Conservation (phyloP, 805 yeast species). For the Zygoascus ofunaensis region DNA sequence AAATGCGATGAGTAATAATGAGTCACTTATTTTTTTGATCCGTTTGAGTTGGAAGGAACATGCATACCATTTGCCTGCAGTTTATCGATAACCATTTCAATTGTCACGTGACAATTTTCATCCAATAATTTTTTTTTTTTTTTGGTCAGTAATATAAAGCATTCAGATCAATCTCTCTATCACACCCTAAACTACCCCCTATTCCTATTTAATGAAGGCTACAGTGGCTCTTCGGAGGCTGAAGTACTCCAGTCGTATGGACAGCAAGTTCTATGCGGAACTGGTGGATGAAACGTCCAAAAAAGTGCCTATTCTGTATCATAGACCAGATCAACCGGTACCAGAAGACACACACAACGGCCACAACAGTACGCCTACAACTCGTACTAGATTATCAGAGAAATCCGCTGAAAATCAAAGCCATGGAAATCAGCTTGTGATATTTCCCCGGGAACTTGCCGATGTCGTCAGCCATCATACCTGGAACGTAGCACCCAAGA, state of each 20-base stretch:
- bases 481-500: constrained; percentile 38
- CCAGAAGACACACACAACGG: background rate
- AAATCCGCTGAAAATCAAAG: constrained; percentile 49
- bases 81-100: too few relatives aligned
- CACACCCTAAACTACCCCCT: too few relatives aligned
- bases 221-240: background rate
- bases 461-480: constrained; percentile 57
- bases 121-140: too few relatives aligned
- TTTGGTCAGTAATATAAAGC: too few relatives aligned
- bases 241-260: background rate
- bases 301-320: constrained; percentile 4
- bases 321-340: too few relatives aligned
- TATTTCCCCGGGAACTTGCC: constrained; percentile 49
- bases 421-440: constrained; percentile 39
- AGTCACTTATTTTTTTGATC: too few relatives aligned
- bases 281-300: constrained; percentile 9
- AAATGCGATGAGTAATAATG: too few relatives aligned
- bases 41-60: too few relatives aligned
- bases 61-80: too few relatives aligned
- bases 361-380: background rate
- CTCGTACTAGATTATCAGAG: background rate
- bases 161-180: too few relatives aligned
- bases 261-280: constrained; percentile 6
- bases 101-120: too few relatives aligned
- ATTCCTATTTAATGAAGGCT: too few relatives aligned